Base-by-base conservation (phyloP, 2,329 filamentous ascomycete species). In the Pseudocercospora musae region DNA sequence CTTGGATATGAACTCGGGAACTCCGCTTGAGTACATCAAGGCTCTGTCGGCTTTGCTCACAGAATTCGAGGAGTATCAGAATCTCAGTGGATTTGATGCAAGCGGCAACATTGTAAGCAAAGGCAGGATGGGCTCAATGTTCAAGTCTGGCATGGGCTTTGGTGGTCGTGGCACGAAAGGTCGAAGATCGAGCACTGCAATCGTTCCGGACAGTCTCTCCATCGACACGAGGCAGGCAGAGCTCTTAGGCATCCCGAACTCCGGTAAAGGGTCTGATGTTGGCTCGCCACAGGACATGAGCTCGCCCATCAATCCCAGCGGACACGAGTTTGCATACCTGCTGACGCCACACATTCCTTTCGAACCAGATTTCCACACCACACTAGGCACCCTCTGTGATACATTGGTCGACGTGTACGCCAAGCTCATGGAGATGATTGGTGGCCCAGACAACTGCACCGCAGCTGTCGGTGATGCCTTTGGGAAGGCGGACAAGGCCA, bases 281-380 rank as follows among this genome's bases (percentile, higher is more conserved):
- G 64, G 61, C n/a, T 69, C 66, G 10, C 71, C 72, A 4, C 55
- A 58, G 9, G 70, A 74, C 15, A 54, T 65, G 27, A 62, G 62
- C 15, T 66, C 66, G 21, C 69, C 71, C 56, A 52, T 71, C 64
- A 90, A 92, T 66, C 82, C 92, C 23, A 79, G 90, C 46, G 89
- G 90, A 0, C 92, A 92, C 40, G 91, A 96, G 71, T 99, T 97
- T 75, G 87, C 87, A 0, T 88, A 94, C 74, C 82, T 99, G 1
- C 83, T 97, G 20, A 98, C 94, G n/a, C 95, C 95, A 0, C 89
- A 88, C 15, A 79, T 99, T 53, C 95, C 95, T 0, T 99, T 99
- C 73, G 93, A 98, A 67, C 95, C 95, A 0, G 95, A 99, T 77
- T 99, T 96, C 72, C 95, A 94, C 76, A 92, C 96, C 79, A 97